phyloP scores from a whole-genome alignment of 805 yeast genomes.

The Ogataea pilisensis region DNA sequence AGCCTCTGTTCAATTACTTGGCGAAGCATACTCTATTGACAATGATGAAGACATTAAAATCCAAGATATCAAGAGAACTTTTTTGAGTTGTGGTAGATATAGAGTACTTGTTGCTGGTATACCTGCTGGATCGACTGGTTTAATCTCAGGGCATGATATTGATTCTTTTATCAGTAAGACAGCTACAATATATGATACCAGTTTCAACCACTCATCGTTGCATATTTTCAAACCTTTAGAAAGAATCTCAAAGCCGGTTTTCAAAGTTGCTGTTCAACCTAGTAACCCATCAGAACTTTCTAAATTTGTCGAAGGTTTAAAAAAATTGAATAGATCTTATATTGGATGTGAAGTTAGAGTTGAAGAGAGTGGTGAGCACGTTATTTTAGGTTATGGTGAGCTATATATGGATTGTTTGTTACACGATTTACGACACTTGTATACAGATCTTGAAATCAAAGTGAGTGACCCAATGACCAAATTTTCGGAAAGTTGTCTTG shows the following conservation, averaged over 20 bases:
- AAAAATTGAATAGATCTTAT: constrained; percentile 58
- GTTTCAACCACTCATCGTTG: constrained; percentile 15
- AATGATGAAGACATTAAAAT: constrained; percentile 47
- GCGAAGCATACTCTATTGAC: constrained; percentile 47
- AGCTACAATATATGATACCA: constrained; percentile 48
- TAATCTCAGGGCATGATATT: constrained; percentile 56
- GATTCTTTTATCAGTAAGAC: constrained; percentile 52
- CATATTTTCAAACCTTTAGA: constrained; percentile 39
- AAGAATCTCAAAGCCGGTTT: constrained; percentile 51
- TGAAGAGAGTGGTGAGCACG: constrained; percentile 88
- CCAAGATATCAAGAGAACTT: constrained; percentile 40
- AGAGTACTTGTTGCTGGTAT: constrained; percentile 49
- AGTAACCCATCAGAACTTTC: constrained; percentile 75
- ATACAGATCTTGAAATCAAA: constrained; percentile 64
- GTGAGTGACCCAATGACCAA: constrained; percentile 81
- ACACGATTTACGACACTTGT: constrained; percentile 66
- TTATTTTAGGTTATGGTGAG: constrained; percentile 81
- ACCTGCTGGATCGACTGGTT: constrained; percentile 62
- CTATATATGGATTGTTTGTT: constrained; percentile 78
- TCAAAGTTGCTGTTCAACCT: constrained; percentile 84
- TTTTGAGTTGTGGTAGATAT: constrained; percentile 69
- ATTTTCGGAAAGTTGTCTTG: constrained; percentile 73
- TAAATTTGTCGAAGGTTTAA: constrained; percentile 62
- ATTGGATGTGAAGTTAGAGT: constrained; percentile 64
- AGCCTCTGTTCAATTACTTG: constrained; percentile 48